Percentiles rank a stretch among this genome's conserved stretches.
Evolutionary conservation across 352 stramenopile species (phyloP).

Genomic region (Phytophthora chlamydospora): DNA sequence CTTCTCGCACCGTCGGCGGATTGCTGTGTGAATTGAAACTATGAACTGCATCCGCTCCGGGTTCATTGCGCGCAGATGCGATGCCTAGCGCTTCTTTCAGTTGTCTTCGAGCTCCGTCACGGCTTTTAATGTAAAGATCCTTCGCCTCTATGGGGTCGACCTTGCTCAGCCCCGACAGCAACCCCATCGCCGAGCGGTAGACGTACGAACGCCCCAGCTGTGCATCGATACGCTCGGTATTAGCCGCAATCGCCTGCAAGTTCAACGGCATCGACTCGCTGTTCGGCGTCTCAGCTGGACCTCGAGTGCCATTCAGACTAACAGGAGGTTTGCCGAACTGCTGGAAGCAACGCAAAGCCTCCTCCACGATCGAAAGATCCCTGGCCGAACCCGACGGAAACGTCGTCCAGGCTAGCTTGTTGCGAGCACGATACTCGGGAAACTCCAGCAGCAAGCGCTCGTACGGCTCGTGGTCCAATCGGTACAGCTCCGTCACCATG

Average conservation of each 20-base stretch:
- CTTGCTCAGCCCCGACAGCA: conserved; percentile 45
- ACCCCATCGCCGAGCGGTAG: conserved; percentile 49
- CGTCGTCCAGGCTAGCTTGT: conserved; percentile 60
- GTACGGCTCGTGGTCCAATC: conserved; percentile 65
- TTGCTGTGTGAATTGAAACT: conserved; percentile 22
- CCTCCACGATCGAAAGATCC: conserved; percentile 14
- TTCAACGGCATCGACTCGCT: conserved; percentile 1
- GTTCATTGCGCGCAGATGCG: conserved; percentile 9
- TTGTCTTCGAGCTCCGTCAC: conserved; percentile 42
- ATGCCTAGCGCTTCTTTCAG: conserved; percentile 21
- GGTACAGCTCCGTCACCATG: conserved; percentile 64
- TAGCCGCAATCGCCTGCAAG: conserved; percentile 12
- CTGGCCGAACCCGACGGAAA: conserved; percentile 5
- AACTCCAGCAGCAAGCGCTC: conserved; percentile 71
- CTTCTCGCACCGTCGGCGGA: conserved; percentile 5
- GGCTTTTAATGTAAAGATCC: conserved; percentile 46
- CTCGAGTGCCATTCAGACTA: conserved; percentile 14
- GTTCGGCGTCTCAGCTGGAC: conserved; percentile 12
- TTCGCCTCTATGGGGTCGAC: conserved; percentile 63
- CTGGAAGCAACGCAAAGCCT: conserved; percentile 21
- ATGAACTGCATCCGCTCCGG: conserved; percentile 5
- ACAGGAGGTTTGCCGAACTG: background rate
- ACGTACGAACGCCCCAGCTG: conserved; percentile 52
- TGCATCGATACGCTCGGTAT: conserved; percentile 44
- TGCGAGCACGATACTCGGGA: conserved; percentile 61